A percentile compares a stretch with the other conserved stretches of the same genome.
Evolutionary conservation across 345 rosid genomes (phyloP).

Genomic region (Psidium guajava): DNA sequence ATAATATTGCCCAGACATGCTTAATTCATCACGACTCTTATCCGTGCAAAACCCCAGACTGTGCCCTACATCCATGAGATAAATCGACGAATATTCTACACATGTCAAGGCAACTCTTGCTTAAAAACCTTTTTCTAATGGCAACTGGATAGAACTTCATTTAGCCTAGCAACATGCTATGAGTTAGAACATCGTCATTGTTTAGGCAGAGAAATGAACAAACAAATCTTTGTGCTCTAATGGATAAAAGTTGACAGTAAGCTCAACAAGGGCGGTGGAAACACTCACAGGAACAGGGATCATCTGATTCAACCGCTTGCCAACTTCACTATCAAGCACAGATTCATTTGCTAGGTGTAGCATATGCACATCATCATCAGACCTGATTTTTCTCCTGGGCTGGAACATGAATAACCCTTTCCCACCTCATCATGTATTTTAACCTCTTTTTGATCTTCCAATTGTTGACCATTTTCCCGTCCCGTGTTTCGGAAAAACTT

Average conservation of each 20-base stretch:
- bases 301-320: slow-evolving; percentile 63
- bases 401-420: slow-evolving; percentile 8
- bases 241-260: neutral
- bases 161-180: neutral
- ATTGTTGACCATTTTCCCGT: neutral
- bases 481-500: neutral
- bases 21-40: neutral
- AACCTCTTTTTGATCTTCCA: slow-evolving; percentile 11
- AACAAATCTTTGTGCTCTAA: neutral
- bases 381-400: slow-evolving; percentile 9
- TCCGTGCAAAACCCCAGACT: neutral
- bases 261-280: neutral
- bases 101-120: neutral
- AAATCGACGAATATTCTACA: neutral
- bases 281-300: slow-evolving; percentile 62
- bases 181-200: neutral
- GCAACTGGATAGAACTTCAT: neutral
- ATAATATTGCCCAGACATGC: neutral
- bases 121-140: neutral
- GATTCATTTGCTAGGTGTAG: slow-evolving; percentile 48
- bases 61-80: neutral
- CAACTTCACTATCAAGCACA: slow-evolving; percentile 55
- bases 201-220: neutral
- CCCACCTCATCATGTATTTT: slow-evolving; percentile 3
- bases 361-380: slow-evolving; percentile 20